Evolutionary conservation across 352 stramenopile species (phyloP).

Genomic region (Plasmopara viticola): DNA sequence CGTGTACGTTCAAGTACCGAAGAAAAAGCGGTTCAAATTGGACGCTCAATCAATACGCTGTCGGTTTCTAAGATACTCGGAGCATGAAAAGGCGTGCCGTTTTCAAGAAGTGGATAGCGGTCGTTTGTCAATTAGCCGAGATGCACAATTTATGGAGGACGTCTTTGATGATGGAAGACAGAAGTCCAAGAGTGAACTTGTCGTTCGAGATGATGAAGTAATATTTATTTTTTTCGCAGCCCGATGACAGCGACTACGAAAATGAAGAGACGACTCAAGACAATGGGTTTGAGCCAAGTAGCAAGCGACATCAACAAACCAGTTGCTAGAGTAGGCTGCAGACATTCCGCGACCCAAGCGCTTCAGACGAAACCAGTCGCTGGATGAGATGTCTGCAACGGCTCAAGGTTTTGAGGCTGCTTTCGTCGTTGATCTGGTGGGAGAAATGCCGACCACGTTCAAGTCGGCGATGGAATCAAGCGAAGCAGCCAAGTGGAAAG

Average conservation of each 20-base stretch:
- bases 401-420: neutral
- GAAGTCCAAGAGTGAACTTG: too few species aligned
- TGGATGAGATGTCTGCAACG: neutral
- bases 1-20: too few species aligned
- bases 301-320: slow-evolving; percentile 6
- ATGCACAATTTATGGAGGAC: too few species aligned
- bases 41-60: too few species aligned
- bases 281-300: neutral
- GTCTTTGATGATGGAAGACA: too few species aligned
- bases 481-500: neutral
- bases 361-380: neutral
- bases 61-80: too few species aligned
- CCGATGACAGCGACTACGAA: neutral
- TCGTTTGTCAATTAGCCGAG: too few species aligned
- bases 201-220: too few species aligned
- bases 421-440: neutral
- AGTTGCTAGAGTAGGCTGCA: slow-evolving; percentile 5
- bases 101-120: too few species aligned
- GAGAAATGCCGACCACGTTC: neutral
- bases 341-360: neutral
- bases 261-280: neutral
- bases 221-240: too few species aligned
- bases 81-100: too few species aligned
- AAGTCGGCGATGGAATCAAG: neutral
- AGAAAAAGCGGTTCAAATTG: too few species aligned